Base-by-base conservation (phyloP, 2,329 filamentous ascomycete genomes). In the Elsinoe necatrix region DNA sequence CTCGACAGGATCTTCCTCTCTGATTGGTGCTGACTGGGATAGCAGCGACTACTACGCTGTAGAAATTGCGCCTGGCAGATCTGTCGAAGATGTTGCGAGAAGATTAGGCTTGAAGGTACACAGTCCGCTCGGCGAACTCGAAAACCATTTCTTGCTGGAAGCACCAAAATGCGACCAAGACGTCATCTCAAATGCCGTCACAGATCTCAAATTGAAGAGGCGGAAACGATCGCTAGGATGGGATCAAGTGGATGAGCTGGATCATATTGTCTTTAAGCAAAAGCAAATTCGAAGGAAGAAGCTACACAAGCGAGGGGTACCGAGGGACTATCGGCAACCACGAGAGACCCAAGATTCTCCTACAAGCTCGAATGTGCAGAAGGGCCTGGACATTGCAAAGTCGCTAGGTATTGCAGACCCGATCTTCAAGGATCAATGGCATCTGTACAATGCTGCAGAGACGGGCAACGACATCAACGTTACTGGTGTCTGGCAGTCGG, bases 351-450 rank as follows among this genome's bases (percentile, higher is more conserved):
- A 52, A 55, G 39, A 54, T n/a, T 37, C 48, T 2, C 57, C 58
- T 1, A 45, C 73, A 27, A 65, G 69, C 58, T 67, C 73, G 48
- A 81, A 82, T 2, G 73, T 85, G 21, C 70, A 78, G 59, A 74
- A 78, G 60, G 84, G 86, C 63, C 70, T 79, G 50, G 71, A 78
- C 4, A 74, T 95, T 47, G 84, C 84, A 62, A 71, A 77, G 52
- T 74, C 77, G 1, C 77, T 98, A n/a, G 76, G 77, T 12, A 97
- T 98, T 61, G 71, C 76, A 29, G 93, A 98, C 66, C 93, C 93
- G 16, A 95, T 95, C 54, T 98, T 97, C 72, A 77, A 80, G 41
- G 86, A 95, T 57, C 93, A 98, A 72, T 98, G 93, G 93, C 93
- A 98, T 77, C 75, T 98, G 47, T 85, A 87, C 75, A 98, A 98